Evolutionary conservation across 495 filamentous ascomycete species (phyloP).

Genomic region (Sordaria brevicollis): DNA sequence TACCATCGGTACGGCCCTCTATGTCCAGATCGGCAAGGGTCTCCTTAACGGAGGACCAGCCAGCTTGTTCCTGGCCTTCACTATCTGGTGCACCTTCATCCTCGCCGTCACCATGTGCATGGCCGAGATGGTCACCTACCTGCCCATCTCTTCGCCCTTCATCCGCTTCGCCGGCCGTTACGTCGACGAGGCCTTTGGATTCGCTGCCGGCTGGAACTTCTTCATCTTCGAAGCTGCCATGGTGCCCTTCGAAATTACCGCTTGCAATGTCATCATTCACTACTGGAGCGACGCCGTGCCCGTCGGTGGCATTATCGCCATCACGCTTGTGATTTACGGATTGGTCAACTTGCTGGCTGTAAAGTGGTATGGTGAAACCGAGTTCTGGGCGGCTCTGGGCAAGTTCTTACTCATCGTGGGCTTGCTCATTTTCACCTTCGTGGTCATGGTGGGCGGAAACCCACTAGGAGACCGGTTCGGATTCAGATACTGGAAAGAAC

Average conservation of each 20-base stretch:
- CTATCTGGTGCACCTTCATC: conserved; percentile 61
- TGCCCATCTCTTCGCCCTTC: conserved; percentile 73
- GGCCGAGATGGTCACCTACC: conserved; percentile 75
- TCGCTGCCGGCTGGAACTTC: conserved; percentile 65
- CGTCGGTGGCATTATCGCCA: conserved; percentile 49
- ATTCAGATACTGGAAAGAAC: conserved; percentile 64
- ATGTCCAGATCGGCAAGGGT: conserved; percentile 52
- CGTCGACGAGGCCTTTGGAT: conserved; percentile 63
- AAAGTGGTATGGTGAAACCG: conserved; percentile 49
- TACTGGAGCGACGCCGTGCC: conserved; percentile 61
- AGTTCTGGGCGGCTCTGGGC: conserved; percentile 54
- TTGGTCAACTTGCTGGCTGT: conserved; percentile 52
- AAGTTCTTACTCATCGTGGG: conserved; percentile 60
- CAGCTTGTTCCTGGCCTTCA: conserved; percentile 68
- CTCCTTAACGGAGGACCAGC: conserved; percentile 64
- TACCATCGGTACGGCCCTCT: conserved; percentile 25
- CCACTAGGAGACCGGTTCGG: conserved; percentile 58
- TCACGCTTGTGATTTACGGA: conserved; percentile 51
- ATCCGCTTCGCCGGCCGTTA: conserved; percentile 74
- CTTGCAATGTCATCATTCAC: conserved; percentile 56
- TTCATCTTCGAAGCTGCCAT: conserved; percentile 59
- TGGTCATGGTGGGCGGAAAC: conserved; percentile 68
- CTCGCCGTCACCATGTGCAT: conserved; percentile 57
- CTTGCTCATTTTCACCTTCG: conserved; percentile 59
- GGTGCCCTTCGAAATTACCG: conserved; percentile 63